phyloP scores from a whole-genome alignment of 106 monocot genomes.

The Gastrodia elata region DNA sequence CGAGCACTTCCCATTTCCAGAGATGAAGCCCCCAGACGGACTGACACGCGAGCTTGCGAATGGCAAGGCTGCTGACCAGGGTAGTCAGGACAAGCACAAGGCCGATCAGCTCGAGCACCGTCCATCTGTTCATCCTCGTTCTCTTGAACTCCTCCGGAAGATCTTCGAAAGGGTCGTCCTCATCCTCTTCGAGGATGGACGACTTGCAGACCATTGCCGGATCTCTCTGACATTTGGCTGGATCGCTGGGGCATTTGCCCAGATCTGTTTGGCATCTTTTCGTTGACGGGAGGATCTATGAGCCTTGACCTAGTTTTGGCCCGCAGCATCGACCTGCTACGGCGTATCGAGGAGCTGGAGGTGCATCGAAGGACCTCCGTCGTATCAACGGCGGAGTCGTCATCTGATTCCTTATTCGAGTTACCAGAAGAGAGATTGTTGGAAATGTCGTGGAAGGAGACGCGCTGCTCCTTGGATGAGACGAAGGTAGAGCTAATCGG shows the following conservation, averaged over 20 bases:
- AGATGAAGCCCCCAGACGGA: slow-evolving; percentile 49
- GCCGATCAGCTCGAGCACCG: slow-evolving; percentile 39
- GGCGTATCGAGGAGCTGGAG: slow-evolving; percentile 17
- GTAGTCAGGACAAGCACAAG: slow-evolving; percentile 43
- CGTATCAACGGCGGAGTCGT: slow-evolving; percentile 2
- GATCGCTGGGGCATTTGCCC: slow-evolving; percentile 12
- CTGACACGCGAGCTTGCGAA: slow-evolving; percentile 22
- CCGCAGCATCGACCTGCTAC: slow-evolving; percentile 7
- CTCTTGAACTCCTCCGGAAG: slow-evolving; percentile 34
- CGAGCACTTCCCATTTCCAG: slow-evolving; percentile 71
- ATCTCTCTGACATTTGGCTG: neutral
- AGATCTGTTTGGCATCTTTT: slow-evolving; percentile 9
- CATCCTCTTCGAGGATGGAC: slow-evolving; percentile 43
- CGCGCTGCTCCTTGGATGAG: slow-evolving; percentile 45
- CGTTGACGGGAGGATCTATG: slow-evolving; percentile 24
- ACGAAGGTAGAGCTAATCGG: neutral
- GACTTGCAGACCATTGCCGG: slow-evolving; percentile 6
- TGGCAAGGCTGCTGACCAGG: slow-evolving; percentile 36
- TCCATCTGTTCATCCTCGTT: slow-evolving; percentile 10
- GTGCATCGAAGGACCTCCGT: slow-evolving; percentile 22
- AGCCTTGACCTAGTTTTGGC: slow-evolving; percentile 34
- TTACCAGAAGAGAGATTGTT: neutral
- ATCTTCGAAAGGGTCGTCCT: slow-evolving; percentile 75
- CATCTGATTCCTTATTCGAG: neutral
- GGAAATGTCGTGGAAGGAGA: slow-evolving; percentile 39